Percentiles rank a stretch among this genome's conserved stretches.
These are phyloP conservation scores for Sporothrix brasiliensis DNA, from an alignment of 2,329 filamentous ascomycete genomes.

Conservation along the genomic window DNA sequence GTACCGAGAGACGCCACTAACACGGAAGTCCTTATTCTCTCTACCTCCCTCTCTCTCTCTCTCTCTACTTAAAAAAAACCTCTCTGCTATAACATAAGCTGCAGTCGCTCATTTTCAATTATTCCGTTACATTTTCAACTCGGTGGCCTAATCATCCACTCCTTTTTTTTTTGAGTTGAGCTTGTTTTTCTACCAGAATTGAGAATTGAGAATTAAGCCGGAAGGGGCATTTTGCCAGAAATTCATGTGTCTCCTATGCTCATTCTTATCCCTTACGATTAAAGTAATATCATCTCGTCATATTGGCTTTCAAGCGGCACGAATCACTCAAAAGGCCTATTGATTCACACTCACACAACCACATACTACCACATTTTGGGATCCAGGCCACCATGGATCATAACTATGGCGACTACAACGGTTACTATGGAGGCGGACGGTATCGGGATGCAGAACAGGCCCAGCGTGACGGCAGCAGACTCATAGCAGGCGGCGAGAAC, in stretches of 20 bases:
- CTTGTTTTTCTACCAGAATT: slow-evolving; percentile 10
- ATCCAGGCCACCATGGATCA: slow-evolving; percentile 33
- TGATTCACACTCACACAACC: too few species aligned
- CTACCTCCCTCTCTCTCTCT: too few species aligned
- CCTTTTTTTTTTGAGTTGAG: neutral
- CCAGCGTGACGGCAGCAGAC: neutral
- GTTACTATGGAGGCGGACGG: slow-evolving; percentile 46
- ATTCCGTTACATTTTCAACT: neutral
- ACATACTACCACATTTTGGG: neutral
- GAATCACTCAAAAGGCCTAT: too few species aligned
- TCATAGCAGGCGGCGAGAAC: neutral
- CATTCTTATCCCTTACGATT: neutral
- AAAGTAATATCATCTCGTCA: neutral
- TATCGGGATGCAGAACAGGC: slow-evolving; percentile 37
- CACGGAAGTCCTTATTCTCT: neutral
- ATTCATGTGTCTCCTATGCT: neutral
- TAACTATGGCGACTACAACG: slow-evolving; percentile 14
- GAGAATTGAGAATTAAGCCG: neutral
- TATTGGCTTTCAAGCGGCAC: too few species aligned
- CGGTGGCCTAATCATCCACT: neutral
- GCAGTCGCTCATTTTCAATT: neutral
- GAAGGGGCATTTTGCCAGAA: neutral
- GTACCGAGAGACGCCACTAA: neutral
- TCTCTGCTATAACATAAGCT: neutral
- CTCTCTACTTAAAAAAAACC: too few species aligned